These are phyloP conservation scores for Lasiodiplodia sp. DNA, from an alignment of 2,329 filamentous ascomycete genomes.

Conservation along the genomic window DNA sequence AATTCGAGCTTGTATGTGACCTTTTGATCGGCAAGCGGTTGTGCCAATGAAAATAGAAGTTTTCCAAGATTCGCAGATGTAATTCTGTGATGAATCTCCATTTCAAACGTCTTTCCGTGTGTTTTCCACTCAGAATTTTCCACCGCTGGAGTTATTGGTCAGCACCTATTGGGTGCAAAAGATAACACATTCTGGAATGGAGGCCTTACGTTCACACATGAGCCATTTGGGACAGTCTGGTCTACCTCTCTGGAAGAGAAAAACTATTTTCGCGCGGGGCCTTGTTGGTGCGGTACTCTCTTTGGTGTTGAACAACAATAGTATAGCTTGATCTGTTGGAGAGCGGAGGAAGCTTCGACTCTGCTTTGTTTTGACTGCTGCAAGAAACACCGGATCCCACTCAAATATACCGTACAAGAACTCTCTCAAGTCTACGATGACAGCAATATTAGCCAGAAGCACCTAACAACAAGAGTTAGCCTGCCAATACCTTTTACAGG, in stretches of 20 bases:
- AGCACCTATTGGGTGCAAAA: background rate
- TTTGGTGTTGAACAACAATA: background rate
- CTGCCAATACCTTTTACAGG: background rate
- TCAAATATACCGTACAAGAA: background rate
- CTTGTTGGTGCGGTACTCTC: background rate
- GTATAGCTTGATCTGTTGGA: background rate
- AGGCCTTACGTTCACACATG: background rate
- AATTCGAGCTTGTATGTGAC: background rate
- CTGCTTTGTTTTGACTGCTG: background rate
- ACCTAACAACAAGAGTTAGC: rapidly evolving
- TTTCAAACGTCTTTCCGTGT: background rate
- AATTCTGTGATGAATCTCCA: background rate
- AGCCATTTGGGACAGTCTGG: background rate
- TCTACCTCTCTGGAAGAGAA: background rate
- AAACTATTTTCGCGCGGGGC: background rate
- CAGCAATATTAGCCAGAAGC: background rate
- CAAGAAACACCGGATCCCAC: background rate
- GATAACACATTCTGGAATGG: background rate
- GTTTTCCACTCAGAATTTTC: background rate
- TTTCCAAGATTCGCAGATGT: background rate
- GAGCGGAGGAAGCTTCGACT: rapidly evolving
- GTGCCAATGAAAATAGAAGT: background rate
- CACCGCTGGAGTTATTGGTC: background rate
- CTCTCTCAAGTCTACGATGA: background rate
- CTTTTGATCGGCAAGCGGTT: rapidly evolving